Conservation (phyloP, 2,329 filamentous ascomycete species). For the Cladosporium sp. region DNA sequence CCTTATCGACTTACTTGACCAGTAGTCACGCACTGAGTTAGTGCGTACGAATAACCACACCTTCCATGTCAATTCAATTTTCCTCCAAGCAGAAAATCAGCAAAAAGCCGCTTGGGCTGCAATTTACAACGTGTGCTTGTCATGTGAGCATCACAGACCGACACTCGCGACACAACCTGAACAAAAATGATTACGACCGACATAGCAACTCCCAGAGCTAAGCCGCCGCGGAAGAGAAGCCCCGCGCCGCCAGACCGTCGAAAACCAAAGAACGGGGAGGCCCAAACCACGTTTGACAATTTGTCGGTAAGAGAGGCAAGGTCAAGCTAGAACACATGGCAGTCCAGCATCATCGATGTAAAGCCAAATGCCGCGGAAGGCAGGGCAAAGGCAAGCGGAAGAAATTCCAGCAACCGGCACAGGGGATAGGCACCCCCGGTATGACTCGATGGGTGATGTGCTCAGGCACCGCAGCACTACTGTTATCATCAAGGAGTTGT, state of each 20-base stretch:
- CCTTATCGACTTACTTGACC: neutral
- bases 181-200: constrained; percentile 1
- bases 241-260: neutral
- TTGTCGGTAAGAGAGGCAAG: constrained; percentile 10
- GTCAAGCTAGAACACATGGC: constrained; percentile 7
- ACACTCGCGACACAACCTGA: neutral
- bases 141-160: constrained; percentile 4
- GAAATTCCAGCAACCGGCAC: neutral
- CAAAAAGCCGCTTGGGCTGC: neutral
- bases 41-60: neutral
- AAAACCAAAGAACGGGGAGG: neutral
- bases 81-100: neutral
- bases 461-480: neutral
- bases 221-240: constrained; percentile 6
- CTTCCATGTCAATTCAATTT: neutral
- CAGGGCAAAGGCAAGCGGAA: neutral
- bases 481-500: neutral
- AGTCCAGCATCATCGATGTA: constrained; percentile 6
- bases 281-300: neutral
- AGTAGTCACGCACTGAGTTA: neutral
- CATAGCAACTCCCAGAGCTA: constrained; percentile 5
- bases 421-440: neutral
- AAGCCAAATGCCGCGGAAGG: neutral
- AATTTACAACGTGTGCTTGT: neutral
- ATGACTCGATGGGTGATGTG: constrained; percentile 15